Base-by-base conservation (phyloP, 2,329 filamentous ascomycete species). In the Dactylonectria estremocensis region DNA sequence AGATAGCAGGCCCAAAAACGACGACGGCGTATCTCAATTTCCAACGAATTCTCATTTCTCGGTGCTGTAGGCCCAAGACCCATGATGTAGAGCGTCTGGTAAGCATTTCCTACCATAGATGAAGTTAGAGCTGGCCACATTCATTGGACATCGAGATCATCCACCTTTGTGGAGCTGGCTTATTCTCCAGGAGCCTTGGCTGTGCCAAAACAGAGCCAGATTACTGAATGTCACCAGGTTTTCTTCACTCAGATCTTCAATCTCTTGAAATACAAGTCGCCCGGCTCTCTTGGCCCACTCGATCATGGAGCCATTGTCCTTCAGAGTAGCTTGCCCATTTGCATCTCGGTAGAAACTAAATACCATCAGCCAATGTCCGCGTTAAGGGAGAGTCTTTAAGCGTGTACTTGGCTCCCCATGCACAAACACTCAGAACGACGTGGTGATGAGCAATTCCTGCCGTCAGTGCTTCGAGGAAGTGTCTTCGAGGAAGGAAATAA, bases 181-280 rank as follows among this genome's bases (percentile, higher is more conserved):
- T 14, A 68, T 68, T 1, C 64, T 61, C 72, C 72, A 74, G 3
- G 70, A 72, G 0, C 72, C 72, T 3, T 74, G 68, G 2, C 72
- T 74, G 9, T 74, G 66, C 72, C 72, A 74, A 3, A 74, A 74
- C 0, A 74, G 28, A 3, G 72, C 57, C 14, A 74, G 49, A 3
- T 71, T 74, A 22, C 50, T 71, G 3, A 70, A 72, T 0, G 72
- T 71, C 1, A 70, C 66, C 0, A 74, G n/a, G 3, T 70, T 74
- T 22, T 74, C 66, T 1, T 74, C 62, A 0, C 28, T 8, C 0
- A 74, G 68, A 0, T 71, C 62, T 31, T 74, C 70, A 0, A 37
- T 68, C 0, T 74, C 64, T 16, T 71, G 68, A 0, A 74, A 68
- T 1, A 71, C 72, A 0, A 71, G 35, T 5, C 6, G 11, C 1